Evolutionary conservation across 1,284 basidiomycete genomes (phyloP), one percentile per base, ranked within the genome.

Genomic region (Gomphus sp.): DNA sequence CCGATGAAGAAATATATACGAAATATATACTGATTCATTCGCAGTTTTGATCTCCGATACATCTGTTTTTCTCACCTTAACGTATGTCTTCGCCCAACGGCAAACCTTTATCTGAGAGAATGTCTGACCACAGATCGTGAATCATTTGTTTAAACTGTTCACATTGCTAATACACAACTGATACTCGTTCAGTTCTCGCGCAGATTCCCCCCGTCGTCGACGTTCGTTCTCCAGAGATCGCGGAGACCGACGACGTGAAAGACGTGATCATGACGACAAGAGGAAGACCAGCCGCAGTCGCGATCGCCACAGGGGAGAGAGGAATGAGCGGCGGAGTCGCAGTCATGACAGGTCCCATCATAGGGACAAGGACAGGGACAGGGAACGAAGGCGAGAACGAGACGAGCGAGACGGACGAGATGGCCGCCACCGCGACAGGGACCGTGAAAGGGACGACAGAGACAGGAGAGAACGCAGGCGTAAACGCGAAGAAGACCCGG

Each of bases 51-150:
- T 47, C 49, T 52, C 57, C 48, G 43, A 51, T 41, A 36, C 28
- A 31, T 47, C 34, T n/a, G n/a, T 22, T 53, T 43, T 58, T 53
- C 57, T n/a, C 55, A 48, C 45, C 31, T 18, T 9, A 39, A n/a
- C 45, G 39, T 47, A 61, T 61, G 60, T 61, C 60, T 44, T 61
- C 60, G 33, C 60, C 60, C n/a, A 76, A 72, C 65, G 73, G 70
- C 28, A 79, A 76, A 72, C 84, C 88, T 80, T 82, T 84, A 53
- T 72, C 83, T 34, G 86, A 87, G 64, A 73, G 70, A 63, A 84
- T 85, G 53, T 81, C 82, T 25, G 80, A 79, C 67, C 80, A 76
- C 62, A 85, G 80, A 67, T 86, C 84, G 86, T 88, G 67, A 64
- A 84, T 70, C 44, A 56, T 47, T 14, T 7, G 28, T 28, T n/a